These are phyloP conservation scores for Starmerella potacharoeniae DNA, from an alignment of 805 yeast species.

Conservation along the genomic window DNA sequence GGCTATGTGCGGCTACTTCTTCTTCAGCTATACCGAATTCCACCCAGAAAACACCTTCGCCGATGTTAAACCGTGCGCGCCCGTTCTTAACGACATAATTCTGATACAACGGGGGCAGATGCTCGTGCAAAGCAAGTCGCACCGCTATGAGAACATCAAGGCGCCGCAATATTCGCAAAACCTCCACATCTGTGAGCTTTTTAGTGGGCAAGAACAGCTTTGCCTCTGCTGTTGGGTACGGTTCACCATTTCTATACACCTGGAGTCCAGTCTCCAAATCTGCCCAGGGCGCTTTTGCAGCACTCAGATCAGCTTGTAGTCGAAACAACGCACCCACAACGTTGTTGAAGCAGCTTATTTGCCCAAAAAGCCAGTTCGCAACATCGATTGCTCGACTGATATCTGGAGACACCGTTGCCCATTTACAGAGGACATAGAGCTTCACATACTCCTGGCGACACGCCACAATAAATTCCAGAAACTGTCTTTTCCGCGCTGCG, in stretches of 20 bases:
- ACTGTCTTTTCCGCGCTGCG: constrained; percentile 50
- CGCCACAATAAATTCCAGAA: constrained; percentile 56
- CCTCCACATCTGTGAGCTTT: constrained; percentile 43
- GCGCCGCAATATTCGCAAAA: constrained; percentile 51
- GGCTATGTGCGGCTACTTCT: constrained; percentile 38
- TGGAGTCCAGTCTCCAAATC: constrained; percentile 81
- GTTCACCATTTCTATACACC: constrained; percentile 67
- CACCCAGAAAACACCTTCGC: constrained; percentile 52
- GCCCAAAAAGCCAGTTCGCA: constrained; percentile 75
- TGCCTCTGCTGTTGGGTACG: constrained; percentile 46
- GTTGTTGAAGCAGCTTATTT: constrained; percentile 55
- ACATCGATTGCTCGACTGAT: constrained; percentile 71
- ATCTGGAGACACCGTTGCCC: constrained; percentile 68
- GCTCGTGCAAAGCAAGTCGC: constrained; percentile 51
- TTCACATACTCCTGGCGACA: constrained; percentile 76
- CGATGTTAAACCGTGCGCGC: constrained; percentile 50
- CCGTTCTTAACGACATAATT: constrained; percentile 65
- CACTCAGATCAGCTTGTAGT: constrained; percentile 59
- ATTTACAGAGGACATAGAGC: constrained; percentile 73
- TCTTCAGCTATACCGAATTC: constrained; percentile 68
- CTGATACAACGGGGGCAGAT: constrained; percentile 52
- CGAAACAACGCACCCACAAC: constrained; percentile 54
- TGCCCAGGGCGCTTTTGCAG: constrained; percentile 87
- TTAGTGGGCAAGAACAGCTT: constrained; percentile 35
- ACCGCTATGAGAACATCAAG: constrained; percentile 64